Conservation (phyloP, 2,329 filamentous ascomycete species). For the Phaeosphaeriaceae sp. region DNA sequence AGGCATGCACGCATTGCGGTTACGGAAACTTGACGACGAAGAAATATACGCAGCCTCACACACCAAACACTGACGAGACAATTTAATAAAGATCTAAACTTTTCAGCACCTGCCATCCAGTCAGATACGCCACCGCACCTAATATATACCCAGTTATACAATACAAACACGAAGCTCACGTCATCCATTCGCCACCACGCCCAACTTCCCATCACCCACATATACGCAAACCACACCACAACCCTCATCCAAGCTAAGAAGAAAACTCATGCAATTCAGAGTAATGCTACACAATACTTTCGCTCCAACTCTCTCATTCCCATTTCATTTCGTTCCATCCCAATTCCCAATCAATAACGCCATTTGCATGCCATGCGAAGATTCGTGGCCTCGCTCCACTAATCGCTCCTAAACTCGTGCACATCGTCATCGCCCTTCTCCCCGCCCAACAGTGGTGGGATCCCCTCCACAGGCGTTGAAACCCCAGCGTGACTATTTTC, state of each 20-base stretch:
- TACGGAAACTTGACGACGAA: too few species aligned
- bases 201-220: too few species aligned
- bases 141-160: neutral
- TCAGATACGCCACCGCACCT: too few species aligned
- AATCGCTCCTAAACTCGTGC: slow-evolving; percentile 25
- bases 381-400: neutral
- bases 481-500: slow-evolving; percentile 16
- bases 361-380: neutral
- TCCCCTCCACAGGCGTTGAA: slow-evolving; percentile 29
- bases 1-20: too few species aligned
- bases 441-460: slow-evolving; percentile 15
- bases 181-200: neutral
- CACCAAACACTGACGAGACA: too few species aligned
- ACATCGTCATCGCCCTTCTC: slow-evolving; percentile 29
- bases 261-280: neutral
- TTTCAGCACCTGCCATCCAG: too few species aligned
- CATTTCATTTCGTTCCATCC: neutral
- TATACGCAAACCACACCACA: too few species aligned
- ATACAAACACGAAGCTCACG: neutral
- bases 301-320: neutral
- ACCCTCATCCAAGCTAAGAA: neutral
- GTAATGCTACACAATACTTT: neutral
- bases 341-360: neutral
- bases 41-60: too few species aligned
- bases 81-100: too few species aligned